Evolutionary conservation across 306 rosid species (phyloP), one percentile per base, ranked within the genome.

Genomic region (Prunus campanulata): DNA sequence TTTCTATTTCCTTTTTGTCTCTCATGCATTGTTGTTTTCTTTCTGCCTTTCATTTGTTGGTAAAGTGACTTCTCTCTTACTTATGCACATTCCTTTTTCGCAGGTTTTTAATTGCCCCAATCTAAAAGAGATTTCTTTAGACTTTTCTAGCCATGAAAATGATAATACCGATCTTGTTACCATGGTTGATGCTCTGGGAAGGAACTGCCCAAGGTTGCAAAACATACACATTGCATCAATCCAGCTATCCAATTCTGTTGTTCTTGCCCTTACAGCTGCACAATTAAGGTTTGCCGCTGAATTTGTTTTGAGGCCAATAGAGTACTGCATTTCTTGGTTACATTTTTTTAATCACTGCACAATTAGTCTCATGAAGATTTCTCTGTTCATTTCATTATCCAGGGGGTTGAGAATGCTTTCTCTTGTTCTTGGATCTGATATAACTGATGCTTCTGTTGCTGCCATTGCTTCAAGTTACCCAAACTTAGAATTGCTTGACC

Each of bases 401-500:
- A 92, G 98, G 91, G 89, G 86, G 66, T 75, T 96, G 83, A 90
- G 85, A 55, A 96, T 84, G 98, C 98, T 96, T 49, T 96, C 99
- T 39, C 97, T 96, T 71, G 98, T 96, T 83, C 97, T 96, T 74
- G 99, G 99, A 81, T 85, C 96, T 81, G 93, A 91, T 84, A 89
- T 96, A 67, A 88, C 90, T 4, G 99, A 96, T 88, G 99, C 99
- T 54, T 96, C 99, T 66, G 98, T 92, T 82, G 99, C 99, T 86
- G 92, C 99, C 70, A 93, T 96, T 75, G 83, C 98, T 79, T 87
- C 96, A 22, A 87, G 90, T 84, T 89, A 89, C 82, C 97, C 96
- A 6, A 78, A 85, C 75, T 80, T 96, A 22, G 97, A 96, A 60
- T 80, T 96, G 89, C 93, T 96, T 68, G 99, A 96, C 76, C 90